These are phyloP conservation scores for Boletus vermiculosoides DNA, from an alignment of 768 basidiomycete species.

Conservation along the genomic window DNA sequence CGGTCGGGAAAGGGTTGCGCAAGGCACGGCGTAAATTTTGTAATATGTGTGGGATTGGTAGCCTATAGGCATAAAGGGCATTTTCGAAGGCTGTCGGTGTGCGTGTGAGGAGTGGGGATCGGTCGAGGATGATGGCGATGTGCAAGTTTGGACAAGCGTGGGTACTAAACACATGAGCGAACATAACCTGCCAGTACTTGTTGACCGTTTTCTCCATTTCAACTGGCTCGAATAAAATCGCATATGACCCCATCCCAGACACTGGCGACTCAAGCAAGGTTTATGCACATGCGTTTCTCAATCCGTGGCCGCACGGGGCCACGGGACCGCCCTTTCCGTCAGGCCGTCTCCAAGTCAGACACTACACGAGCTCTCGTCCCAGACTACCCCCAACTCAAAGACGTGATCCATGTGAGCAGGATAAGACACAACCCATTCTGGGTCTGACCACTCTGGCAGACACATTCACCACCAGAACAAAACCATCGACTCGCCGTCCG, in stretches of 20 bases:
- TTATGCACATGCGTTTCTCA: too few species aligned
- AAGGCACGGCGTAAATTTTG: constrained; percentile 84
- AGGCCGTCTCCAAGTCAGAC: constrained; percentile 1
- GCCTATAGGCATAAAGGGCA: constrained; percentile 83
- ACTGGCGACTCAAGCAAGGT: too few species aligned
- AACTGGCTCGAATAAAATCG: too few species aligned
- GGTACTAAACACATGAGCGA: constrained; percentile 31
- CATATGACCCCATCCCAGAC: too few species aligned
- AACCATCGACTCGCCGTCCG: not conserved
- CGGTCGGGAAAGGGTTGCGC: constrained; percentile 19
- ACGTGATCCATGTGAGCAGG: too few species aligned
- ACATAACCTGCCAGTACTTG: constrained; percentile 10
- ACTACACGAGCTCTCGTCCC: not conserved
- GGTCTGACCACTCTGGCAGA: not conserved
- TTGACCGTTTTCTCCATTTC: too few species aligned
- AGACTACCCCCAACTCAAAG: not conserved
- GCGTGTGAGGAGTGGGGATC: constrained; percentile 72
- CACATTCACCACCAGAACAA: constrained; percentile 7
- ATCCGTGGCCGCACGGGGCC: too few species aligned
- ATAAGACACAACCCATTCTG: not conserved
- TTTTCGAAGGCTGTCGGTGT: constrained; percentile 71
- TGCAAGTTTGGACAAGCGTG: constrained; percentile 40
- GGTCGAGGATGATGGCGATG: constrained; percentile 67
- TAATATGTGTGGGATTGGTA: constrained; percentile 74
- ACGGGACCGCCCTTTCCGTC: not conserved